Evolutionary conservation across 179 eudicot species (phyloP), one percentile per base, ranked within the genome.

Genomic region (Heliamphora pulchella): DNA sequence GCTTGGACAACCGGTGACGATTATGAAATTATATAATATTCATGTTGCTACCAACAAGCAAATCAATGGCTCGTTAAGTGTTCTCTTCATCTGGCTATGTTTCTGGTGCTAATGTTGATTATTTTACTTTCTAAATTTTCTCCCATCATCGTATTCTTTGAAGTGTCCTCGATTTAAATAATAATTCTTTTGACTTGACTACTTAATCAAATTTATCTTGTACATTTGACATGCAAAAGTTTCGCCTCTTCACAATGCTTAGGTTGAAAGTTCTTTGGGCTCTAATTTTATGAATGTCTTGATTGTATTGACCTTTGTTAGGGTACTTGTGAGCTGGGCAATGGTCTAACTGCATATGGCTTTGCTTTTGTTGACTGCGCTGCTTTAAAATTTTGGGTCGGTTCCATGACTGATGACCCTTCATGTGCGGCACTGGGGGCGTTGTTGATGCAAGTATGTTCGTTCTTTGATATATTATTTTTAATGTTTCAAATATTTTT

Each of bases 361-460:
- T 96, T 96, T 86, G 98, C 99, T 78, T 96, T 94, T 76, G 96
- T 94, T 80, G 99, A 96, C 81, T 94, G 94, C 87, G 97, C 99
- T 89, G 91, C 98, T 72, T 83, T 92, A 79, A 94, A 88, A 84
- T 75, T 96, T 80, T 96, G 98, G 98, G 87, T 94, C 79, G 98
- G 99, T 66, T 94, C 98, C 66, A 87, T 96, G 77, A 81, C 77
- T 75, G 99, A 96, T 89, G 99, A 96, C 77, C 84, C 91, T 64
- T 94, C 99, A 54, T 96, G 87, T 86, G 92, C 98, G 78, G 94
- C 98, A 80, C 81, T 96, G 83, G 97, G 94, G 89, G 91, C 99
- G 82, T 91, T 96, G 83, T 78, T 96, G 86, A 88, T 94, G 97
- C 99, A 96, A 83, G 99, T 94, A 90, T 69, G 94, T 79, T 57